Conservation (phyloP, 2,329 filamentous ascomycete genomes). For the Sporothrix globosa region DNA sequence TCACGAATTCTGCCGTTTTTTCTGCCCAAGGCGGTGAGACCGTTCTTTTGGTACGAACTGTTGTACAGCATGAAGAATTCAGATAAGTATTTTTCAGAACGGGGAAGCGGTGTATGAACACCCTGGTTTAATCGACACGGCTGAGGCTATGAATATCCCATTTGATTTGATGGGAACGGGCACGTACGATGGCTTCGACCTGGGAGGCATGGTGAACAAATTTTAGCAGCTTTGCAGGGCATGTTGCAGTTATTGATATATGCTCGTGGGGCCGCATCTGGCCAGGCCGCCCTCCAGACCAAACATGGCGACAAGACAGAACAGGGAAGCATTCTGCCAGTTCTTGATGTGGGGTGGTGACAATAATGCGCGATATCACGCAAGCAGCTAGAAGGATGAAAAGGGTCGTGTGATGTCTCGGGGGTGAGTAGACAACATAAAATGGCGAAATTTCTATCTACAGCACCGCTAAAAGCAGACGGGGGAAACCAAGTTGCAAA, state of each 20-base stretch:
- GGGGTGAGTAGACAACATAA: background rate
- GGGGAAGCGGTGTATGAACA: background rate
- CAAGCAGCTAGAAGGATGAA: constrained; percentile 4
- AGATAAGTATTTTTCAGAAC: constrained; percentile 19
- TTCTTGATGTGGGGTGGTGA: constrained; percentile 14
- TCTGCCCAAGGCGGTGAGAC: no score
- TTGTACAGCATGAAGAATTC: background rate
- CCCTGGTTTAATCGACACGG: background rate
- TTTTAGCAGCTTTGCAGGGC: constrained; percentile 16
- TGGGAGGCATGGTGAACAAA: background rate
- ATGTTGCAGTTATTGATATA: background rate
- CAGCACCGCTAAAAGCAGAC: no score
- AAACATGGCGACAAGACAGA: constrained; percentile 11
- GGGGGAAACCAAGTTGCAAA: no score
- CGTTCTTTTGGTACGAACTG: no score
- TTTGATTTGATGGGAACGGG: background rate
- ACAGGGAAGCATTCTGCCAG: background rate
- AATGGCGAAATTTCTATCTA: background rate
- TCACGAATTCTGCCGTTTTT: no score
- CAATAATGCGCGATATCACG: constrained; percentile 25
- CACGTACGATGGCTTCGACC: background rate
- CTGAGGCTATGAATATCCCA: background rate
- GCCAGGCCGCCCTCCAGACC: background rate
- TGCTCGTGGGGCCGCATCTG: constrained; percentile 1
- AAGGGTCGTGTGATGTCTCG: constrained; percentile 1